Evolutionary conservation across 139 green algal genomes (phyloP).

Genomic region (Zygnema circumcarinatum): DNA sequence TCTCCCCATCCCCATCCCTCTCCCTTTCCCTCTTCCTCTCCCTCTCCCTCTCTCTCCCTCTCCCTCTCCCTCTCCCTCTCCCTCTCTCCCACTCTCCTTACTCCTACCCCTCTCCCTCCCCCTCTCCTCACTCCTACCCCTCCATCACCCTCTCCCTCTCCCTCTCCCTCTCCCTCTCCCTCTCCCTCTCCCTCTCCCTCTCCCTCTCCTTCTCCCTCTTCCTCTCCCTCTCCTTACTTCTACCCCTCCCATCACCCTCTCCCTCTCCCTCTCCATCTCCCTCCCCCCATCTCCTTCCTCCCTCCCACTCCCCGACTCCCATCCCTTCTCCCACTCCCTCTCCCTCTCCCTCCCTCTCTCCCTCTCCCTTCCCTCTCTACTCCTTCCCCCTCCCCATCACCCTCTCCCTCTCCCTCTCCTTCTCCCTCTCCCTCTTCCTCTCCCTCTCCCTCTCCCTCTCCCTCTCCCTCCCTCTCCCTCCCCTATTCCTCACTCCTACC

Average conservation of each 20-base stretch:
- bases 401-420: neutral
- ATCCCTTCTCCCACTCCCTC: neutral
- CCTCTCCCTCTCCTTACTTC: neutral
- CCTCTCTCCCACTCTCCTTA: neutral
- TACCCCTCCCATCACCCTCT: neutral
- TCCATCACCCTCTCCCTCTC: neutral
- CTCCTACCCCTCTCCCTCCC: neutral
- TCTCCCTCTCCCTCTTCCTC: neutral
- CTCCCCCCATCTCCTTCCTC: neutral
- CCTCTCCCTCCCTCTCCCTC: constrained; percentile 4
- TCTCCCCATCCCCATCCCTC: neutral
- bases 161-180: neutral
- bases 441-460: constrained; percentile 1
- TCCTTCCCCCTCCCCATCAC: neutral
- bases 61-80: neutral
- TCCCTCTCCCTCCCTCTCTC: neutral
- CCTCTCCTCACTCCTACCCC: neutral
- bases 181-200: neutral
- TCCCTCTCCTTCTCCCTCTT: neutral
- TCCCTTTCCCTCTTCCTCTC: neutral
- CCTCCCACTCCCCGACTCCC: neutral
- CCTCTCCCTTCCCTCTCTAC: neutral
- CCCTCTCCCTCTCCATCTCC: neutral
- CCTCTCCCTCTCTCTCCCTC: neutral
- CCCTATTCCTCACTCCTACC: neutral